Percentiles rank a stretch among this genome's conserved stretches.
These are phyloP conservation scores for Corinectria fuckeliana DNA, from an alignment of 2,329 filamentous ascomycete genomes.

Conservation along the genomic window DNA sequence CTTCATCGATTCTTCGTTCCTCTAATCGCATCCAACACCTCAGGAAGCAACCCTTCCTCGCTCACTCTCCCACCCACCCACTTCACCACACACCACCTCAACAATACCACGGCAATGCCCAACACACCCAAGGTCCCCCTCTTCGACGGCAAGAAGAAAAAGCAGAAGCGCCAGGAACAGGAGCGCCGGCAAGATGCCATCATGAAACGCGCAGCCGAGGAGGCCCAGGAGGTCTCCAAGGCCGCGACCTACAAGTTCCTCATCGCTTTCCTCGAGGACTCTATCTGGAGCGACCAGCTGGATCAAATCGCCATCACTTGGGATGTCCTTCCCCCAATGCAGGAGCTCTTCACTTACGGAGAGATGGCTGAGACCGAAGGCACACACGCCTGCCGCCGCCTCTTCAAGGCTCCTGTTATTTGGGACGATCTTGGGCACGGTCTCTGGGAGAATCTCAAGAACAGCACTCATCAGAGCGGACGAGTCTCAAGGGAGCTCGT, in stretches of 20 bases:
- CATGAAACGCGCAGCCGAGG: conserved; percentile 30
- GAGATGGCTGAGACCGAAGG: conserved; percentile 43
- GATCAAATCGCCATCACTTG: conserved; percentile 44
- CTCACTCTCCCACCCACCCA: not conserved
- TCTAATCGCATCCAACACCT: not conserved
- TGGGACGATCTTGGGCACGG: conserved; percentile 47
- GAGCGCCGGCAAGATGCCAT: conserved; percentile 19
- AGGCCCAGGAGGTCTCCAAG: conserved; percentile 41
- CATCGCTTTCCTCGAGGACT: conserved; percentile 39
- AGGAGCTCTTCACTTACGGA: conserved; percentile 44
- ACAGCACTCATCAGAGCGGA: conserved; percentile 14
- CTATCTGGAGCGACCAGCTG: conserved; percentile 40
- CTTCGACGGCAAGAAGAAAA: conserved; percentile 37
- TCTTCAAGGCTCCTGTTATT: conserved; percentile 48
- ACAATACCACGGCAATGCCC: conserved; percentile 31
- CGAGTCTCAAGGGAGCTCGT: not conserved
- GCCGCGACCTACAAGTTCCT: conserved; percentile 43
- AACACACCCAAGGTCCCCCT: conserved; percentile 31
- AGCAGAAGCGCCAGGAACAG: conserved; percentile 31
- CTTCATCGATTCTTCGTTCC: not conserved
- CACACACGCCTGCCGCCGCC: conserved; percentile 44
- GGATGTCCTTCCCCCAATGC: conserved; percentile 44
- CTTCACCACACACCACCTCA: conserved; percentile 2
- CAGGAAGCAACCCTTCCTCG: not conserved
- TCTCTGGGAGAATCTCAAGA: conserved; percentile 42